These are phyloP conservation scores for Oryza meyeriana DNA, from an alignment of 176 grass and related monocot genomes.

Conservation along the genomic window DNA sequence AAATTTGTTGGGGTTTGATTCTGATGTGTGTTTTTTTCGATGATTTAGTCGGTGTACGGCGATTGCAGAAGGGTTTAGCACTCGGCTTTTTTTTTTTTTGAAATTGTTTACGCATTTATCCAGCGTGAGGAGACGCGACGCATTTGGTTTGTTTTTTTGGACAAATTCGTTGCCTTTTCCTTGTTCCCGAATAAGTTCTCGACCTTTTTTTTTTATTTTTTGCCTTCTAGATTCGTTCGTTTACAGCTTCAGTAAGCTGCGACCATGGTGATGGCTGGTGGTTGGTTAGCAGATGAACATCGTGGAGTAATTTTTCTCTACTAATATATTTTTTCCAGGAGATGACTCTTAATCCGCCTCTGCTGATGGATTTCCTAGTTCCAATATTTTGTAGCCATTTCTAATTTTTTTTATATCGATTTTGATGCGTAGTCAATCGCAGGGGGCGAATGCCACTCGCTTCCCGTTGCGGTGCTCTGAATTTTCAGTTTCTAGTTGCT, in stretches of 20 bases:
- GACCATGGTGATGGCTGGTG: neutral
- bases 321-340: neutral
- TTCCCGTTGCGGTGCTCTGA: neutral
- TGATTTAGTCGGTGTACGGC: neutral
- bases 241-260: neutral
- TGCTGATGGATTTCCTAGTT: neutral
- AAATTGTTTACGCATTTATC: neutral
- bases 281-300: neutral
- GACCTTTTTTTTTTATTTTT: neutral
- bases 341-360: neutral
- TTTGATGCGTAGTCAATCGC: neutral
- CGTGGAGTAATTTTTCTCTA: neutral
- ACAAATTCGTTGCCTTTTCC: neutral
- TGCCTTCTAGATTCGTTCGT: neutral
- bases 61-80: neutral
- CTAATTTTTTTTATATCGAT: neutral
- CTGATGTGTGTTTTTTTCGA: neutral
- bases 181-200: neutral
- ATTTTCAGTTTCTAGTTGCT: neutral
- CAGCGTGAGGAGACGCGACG: neutral
- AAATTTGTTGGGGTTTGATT: neutral
- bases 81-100: neutral
- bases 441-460: neutral
- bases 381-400: neutral
- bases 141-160: neutral